These are phyloP conservation scores for Camelina neglecta DNA, from an alignment of 345 rosid species.

Conservation along the genomic window DNA sequence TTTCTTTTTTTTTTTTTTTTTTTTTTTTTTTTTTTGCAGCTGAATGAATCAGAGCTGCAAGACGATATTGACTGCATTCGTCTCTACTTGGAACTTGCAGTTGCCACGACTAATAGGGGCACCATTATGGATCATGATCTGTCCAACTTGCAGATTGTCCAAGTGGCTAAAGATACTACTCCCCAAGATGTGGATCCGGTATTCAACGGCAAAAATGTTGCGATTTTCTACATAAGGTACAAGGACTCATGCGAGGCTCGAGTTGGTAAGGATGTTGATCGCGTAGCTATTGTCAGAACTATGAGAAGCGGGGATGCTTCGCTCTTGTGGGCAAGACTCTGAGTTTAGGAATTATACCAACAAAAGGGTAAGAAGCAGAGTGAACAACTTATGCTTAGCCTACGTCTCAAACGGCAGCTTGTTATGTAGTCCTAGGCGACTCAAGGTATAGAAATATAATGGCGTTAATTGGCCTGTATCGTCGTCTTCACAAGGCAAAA, in stretches of 20 bases:
- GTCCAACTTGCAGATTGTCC: not conserved
- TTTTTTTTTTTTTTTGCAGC: not conserved
- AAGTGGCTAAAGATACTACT: not conserved
- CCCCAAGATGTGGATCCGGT: not conserved
- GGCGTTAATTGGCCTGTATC: no score
- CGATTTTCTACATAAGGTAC: not conserved
- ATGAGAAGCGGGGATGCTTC: not conserved
- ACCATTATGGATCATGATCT: not conserved
- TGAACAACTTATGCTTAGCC: not conserved
- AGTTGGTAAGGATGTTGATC: not conserved
- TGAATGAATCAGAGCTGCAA: not conserved
- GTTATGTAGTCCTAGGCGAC: not conserved
- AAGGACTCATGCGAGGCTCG: not conserved
- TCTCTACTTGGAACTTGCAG: slow-evolving; percentile 3
- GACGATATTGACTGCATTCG: not conserved
- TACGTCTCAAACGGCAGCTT: not conserved
- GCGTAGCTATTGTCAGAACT: not conserved
- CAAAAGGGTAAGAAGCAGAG: not conserved
- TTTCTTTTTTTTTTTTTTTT: no score
- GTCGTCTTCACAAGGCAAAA: no score
- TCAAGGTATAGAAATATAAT: not conserved
- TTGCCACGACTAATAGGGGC: not conserved
- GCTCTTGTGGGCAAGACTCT: not conserved
- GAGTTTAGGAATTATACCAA: not conserved
- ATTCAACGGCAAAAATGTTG: not conserved